A percentile compares a stretch with the other conserved stretches of the same genome.
These are phyloP conservation scores for Bolboschoenoplectus hybrid DNA, from an alignment of 202 grass and related monocot genomes.

Conservation along the genomic window DNA sequence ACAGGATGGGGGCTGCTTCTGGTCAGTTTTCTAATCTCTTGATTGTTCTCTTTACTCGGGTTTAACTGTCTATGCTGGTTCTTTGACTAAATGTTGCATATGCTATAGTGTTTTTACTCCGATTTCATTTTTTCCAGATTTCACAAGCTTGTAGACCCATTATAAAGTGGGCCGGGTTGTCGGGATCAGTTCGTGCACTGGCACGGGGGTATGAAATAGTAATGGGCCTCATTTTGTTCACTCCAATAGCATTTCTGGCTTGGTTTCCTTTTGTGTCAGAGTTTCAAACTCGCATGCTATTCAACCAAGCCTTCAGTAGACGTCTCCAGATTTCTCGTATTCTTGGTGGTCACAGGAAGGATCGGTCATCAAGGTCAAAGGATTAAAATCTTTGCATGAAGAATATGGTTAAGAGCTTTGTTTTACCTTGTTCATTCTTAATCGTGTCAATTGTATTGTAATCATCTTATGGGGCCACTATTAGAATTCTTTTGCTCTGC, in stretches of 20 bases:
- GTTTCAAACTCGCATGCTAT: conserved; percentile 97
- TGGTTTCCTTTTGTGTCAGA: conserved; percentile 98
- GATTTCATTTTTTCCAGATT: conserved; percentile 48
- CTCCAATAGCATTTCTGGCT: conserved; percentile 80
- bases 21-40: conserved; percentile 47
- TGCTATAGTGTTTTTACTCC: not conserved
- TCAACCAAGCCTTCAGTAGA: conserved; percentile 98
- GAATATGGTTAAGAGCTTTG: not conserved
- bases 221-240: conserved; percentile 88
- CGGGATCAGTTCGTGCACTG: conserved; percentile 73
- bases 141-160: conserved; percentile 62
- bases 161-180: conserved; percentile 42
- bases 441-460: conserved; percentile 16
- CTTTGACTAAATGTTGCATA: not conserved
- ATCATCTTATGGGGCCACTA: not conserved
- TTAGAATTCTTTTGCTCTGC: not conserved
- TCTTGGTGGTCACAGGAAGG: conserved; percentile 88
- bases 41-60: not conserved
- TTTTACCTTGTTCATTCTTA: conserved; percentile 18
- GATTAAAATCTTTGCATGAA: conserved; percentile 40
- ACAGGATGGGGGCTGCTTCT: conserved; percentile 91
- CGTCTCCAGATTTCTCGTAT: conserved; percentile 93
- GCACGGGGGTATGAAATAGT: conserved; percentile 85
- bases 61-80: not conserved
- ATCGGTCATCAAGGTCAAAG: conserved; percentile 65